Evolutionary conservation across 192 early-diverging fungal species (phyloP), one percentile per base, ranked within the genome.

Genomic region (Podila verticillata): DNA sequence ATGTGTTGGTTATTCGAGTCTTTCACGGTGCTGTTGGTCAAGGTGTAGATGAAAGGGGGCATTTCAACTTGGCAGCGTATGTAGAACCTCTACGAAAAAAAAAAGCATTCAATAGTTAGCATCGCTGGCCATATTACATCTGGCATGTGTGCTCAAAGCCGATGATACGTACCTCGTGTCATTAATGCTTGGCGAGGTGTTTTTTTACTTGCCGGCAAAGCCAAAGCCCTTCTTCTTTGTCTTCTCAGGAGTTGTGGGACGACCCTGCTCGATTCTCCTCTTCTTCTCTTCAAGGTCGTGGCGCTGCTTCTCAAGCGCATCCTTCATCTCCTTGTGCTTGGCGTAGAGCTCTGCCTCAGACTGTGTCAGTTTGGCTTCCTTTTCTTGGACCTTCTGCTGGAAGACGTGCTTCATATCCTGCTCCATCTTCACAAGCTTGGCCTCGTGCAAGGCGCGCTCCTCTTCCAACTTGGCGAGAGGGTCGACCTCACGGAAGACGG

Each of bases 361-460:
- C 81, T 96, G 96, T 90, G 97, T 99, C 73, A 99, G 88, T 89
- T 98, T 98, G 72, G 95, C 87, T 83, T 99, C 97, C 87, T 98
- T 98, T 85, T 99, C 98, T 63, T 96, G 93, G 4, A 99, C 98
- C 90, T 99, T 98, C 68, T 96, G 95, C 85, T 97, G 94, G 92
- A 99, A 99, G 49, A 99, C 98, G 29, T 93, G 89, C 83, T 96
- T 96, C 98, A 99, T 99, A 84, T 99, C 98, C 17, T 91, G 89
- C 83, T 99, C 97, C 98, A 99, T 98, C 89, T 98, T 97, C 62
- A 92, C 89, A 87, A 99, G 91, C 87, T 98, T 98, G 79, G 89
- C 91, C 84, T 99, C 96, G 73, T 99, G 98, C 44, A 94, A 87
- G 34, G 89, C 79, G 56, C 92, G 91, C 86, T 99, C 97, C 82